Evolutionary conservation across 2,329 filamentous ascomycete genomes (phyloP).

Genomic region (Pochonia chlamydosporia): DNA sequence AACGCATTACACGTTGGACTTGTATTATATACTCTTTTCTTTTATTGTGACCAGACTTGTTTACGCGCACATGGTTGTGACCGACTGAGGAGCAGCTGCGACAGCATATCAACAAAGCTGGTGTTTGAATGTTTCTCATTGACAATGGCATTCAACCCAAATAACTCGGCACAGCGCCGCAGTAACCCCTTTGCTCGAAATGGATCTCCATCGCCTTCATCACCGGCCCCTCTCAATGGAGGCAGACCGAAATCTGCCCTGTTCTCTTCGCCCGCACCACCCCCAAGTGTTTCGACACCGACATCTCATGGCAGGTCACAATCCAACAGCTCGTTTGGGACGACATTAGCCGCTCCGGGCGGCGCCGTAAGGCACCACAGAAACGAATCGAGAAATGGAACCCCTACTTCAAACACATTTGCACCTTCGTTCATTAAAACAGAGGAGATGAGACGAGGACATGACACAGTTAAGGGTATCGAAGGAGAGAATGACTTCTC

Average conservation of each 20-base stretch:
- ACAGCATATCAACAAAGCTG: constrained; percentile 5
- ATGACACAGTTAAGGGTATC: constrained; percentile 61
- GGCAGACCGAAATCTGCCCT: constrained; percentile 71
- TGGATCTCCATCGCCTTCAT: constrained; percentile 46
- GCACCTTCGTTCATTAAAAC: constrained; percentile 93
- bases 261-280: constrained; percentile 54
- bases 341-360: constrained; percentile 32
- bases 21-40: neutral
- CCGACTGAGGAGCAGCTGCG: neutral
- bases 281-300: constrained; percentile 32
- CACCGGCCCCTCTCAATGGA: constrained; percentile 48
- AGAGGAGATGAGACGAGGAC: constrained; percentile 61
- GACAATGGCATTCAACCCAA: constrained; percentile 29
- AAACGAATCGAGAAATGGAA: constrained; percentile 59
- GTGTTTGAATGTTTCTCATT: constrained; percentile 15
- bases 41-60: constrained; percentile 6
- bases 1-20: neutral
- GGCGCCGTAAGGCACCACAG: constrained; percentile 35
- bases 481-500: constrained; percentile 99
- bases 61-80: constrained; percentile 14
- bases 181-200: constrained; percentile 75
- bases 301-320: constrained; percentile 61
- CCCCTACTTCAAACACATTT: constrained; percentile 72
- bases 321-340: constrained; percentile 52
- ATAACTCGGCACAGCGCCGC: constrained; percentile 57